Conservation (phyloP, 2,329 filamentous ascomycete genomes). For the Allantophomopsis lycopodina region DNA sequence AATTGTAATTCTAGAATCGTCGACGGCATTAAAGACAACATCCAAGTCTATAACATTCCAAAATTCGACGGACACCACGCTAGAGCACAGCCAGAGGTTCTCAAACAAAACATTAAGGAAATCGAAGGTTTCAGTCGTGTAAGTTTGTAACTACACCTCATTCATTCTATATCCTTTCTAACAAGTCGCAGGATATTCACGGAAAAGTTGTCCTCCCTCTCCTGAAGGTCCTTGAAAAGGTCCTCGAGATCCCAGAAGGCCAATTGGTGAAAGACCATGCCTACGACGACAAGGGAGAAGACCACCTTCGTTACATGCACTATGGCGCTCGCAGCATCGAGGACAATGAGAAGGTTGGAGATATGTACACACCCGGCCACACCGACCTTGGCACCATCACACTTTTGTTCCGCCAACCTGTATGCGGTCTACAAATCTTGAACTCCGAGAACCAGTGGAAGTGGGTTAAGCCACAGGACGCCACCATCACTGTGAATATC, state of each 20-base stretch:
- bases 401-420: conserved; percentile 42
- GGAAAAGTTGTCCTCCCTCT: conserved; percentile 41
- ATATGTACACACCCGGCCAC: conserved; percentile 33
- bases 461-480: conserved; percentile 32
- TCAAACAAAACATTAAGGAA: too few species aligned
- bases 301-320: conserved; percentile 49
- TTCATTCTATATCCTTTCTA: too few species aligned
- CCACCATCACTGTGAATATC: conserved; percentile 35
- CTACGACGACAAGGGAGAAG: conserved; percentile 43
- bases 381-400: conserved; percentile 43
- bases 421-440: conserved; percentile 41
- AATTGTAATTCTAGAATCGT: background rate
- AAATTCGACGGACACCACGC: conserved; percentile 36
- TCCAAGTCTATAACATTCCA: conserved; percentile 45
- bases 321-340: conserved; percentile 34
- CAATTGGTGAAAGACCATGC: conserved; percentile 38
- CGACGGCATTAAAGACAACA: conserved; percentile 28
- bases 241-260: conserved; percentile 44
- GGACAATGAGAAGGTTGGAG: conserved; percentile 28
- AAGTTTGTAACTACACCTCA: too few species aligned
- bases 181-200: conserved; percentile 23
- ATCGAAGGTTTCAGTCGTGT: too few species aligned
- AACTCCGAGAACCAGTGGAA: conserved; percentile 33
- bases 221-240: conserved; percentile 43
- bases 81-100: conserved; percentile 14